Evolutionary conservation across 2,329 filamentous ascomycete species (phyloP).

Genomic region (Fusarium sp.): DNA sequence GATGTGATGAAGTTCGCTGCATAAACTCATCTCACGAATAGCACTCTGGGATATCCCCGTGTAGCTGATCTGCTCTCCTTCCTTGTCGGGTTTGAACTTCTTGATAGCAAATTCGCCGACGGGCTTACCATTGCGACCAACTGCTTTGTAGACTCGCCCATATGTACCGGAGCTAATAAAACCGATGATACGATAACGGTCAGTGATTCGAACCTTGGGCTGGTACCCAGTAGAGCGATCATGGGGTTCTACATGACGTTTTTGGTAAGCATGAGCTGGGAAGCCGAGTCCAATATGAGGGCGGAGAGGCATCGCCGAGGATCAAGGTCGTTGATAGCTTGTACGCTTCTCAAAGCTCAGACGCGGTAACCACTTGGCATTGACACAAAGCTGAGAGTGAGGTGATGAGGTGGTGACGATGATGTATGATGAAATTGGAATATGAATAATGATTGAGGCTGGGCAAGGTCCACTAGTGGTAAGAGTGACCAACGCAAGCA

Average conservation of each 20-base stretch:
- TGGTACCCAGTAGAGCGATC: conserved; percentile 70
- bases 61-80: conserved; percentile 93
- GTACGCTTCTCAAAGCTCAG: background rate
- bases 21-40: conserved; percentile 96
- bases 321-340: background rate
- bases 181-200: conserved; percentile 95
- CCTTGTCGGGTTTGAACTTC: conserved; percentile 99
- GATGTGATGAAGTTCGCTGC: conserved; percentile 87
- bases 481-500: conserved; percentile 16
- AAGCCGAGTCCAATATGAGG: conserved; percentile 51
- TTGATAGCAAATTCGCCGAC: conserved; percentile 94
- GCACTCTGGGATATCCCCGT: conserved; percentile 98
- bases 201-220: conserved; percentile 87
- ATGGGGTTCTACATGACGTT: conserved; percentile 61
- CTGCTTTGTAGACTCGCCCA: conserved; percentile 96
- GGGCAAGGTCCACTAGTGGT: conserved; percentile 8
- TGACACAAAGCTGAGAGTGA: conserved; percentile 21
- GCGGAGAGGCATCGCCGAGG: conserved; percentile 52
- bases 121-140: conserved; percentile 68
- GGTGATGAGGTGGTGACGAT: conserved; percentile 9
- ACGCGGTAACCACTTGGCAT: conserved; percentile 42
- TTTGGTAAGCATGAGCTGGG: conserved; percentile 52
- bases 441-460: conserved; percentile 1
- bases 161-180: conserved; percentile 99
- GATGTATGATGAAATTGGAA: conserved; percentile 4